Evolutionary conservation across 257 asterid species (phyloP).

Genomic region (Apocynum venetum): DNA sequence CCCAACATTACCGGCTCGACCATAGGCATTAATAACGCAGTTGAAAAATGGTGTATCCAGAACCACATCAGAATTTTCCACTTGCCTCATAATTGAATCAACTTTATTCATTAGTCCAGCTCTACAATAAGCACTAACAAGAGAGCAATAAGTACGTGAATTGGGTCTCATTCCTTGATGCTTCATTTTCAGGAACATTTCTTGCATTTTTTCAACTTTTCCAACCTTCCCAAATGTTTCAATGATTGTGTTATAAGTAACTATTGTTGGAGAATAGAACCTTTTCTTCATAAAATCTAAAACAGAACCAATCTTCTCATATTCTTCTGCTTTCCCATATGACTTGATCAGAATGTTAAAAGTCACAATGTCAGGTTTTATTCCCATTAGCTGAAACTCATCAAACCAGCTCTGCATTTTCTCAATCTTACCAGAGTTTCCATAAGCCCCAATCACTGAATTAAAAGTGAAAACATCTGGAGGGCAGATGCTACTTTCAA

Average conservation of each 20-base stretch:
- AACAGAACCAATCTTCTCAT: constrained; percentile 61
- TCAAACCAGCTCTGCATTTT: constrained; percentile 91
- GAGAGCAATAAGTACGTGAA: constrained; percentile 74
- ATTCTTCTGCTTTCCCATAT: constrained; percentile 56
- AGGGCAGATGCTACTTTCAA: constrained; percentile 48
- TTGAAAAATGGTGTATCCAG: constrained; percentile 79
- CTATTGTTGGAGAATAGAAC: constrained; percentile 62
- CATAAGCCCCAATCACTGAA: constrained; percentile 76
- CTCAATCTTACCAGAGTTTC: constrained; percentile 52
- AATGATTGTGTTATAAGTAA: constrained; percentile 69
- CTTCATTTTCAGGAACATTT: constrained; percentile 74
- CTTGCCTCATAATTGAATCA: constrained; percentile 70
- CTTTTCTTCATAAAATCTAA: constrained; percentile 72
- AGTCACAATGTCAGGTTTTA: constrained; percentile 71
- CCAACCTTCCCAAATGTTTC: constrained; percentile 82
- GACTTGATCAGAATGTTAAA: constrained; percentile 65
- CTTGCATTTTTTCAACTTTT: constrained; percentile 61
- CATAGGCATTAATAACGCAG: constrained; percentile 68
- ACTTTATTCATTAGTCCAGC: constrained; percentile 53
- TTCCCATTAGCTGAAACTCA: constrained; percentile 79
- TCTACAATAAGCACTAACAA: constrained; percentile 66
- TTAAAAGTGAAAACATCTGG: constrained; percentile 78
- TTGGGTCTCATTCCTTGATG: constrained; percentile 81
- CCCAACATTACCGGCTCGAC: constrained; percentile 65
- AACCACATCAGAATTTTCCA: constrained; percentile 69